Base-by-base conservation (phyloP, 139 green algal genomes). In the Chlamydomonas sphaeroides region DNA sequence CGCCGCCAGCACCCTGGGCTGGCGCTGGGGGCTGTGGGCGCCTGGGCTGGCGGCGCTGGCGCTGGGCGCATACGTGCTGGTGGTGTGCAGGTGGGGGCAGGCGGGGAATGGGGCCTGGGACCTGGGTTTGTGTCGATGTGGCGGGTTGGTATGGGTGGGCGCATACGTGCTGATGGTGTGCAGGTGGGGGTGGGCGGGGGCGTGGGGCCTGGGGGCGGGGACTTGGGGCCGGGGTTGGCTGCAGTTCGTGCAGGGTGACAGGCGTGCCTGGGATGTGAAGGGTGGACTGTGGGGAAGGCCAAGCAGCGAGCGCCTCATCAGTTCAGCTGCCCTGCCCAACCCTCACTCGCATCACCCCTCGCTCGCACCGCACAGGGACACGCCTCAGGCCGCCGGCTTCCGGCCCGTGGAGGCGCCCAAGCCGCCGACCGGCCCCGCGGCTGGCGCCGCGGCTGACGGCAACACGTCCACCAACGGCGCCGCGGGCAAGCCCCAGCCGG, bases 21-120 rank as follows among this genome's bases (percentile, higher is more conserved):
- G 92, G 94, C 86, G 89, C 71, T 96, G 86, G 85, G 94, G 94
- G 75, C 94, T 98, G 92, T 98, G 91, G 91, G 92, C 91, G 0
- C 96, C 96, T 7, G 96, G 96, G 42, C 80, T 93, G 36, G 90
- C 97, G 38, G 95, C 89, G 35, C 73, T 97, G 28, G 77, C 89
- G 25, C 82, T 97, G 72, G 93, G 88, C 33, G n/a, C 33, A 5
- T 74, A 74, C n/a, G 77, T 75, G 35, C 63, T 84, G 48, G 25
- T 75, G 28, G 45, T 35, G 7, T 84, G 77, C 76, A 83, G 33
- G 76, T 83, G 32, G 23, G 76, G 14, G 17, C 6, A 49, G 17
- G 49, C 18, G n/a, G 45, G 69, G 32, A 17, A 66, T 23, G 32
- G 49, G 7, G 17, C 17, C 20, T 10, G 32, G 49, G 8, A 35